Base-by-base conservation (phyloP, 495 filamentous ascomycete genomes). In the Tuber microsphaerosporum region DNA sequence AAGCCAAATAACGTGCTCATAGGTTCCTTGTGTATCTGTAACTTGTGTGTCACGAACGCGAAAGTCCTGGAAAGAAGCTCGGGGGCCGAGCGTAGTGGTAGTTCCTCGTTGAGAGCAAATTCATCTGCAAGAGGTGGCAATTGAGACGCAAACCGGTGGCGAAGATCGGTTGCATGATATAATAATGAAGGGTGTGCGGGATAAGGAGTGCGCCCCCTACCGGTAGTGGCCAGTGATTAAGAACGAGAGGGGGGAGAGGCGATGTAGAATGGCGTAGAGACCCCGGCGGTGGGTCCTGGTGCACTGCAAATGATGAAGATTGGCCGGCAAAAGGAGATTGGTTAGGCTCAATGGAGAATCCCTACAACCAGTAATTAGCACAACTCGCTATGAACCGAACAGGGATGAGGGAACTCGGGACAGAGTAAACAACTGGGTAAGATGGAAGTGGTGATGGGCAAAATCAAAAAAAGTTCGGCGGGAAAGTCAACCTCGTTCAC, bases 51-150 rank as follows among this genome's bases (percentile, higher is more conserved):
- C 51, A 96, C 88, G 85, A 93, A 92, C 74, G 93, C 94, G 81
- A 91, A 82, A 94, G 94, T 98, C 75, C 95, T 89, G 68, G 93
- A 93, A 9, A 98, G 93, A 44, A 99, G 88, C 85, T 99, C 96
- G 22, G 92, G 84, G 20, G 92, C 88, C 14, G 95, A 99, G 0
- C 95, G 98, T 8, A 95, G 95, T 37, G 95, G 97, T 9, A 95
- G 96, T 86, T 99, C 95, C 80, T 99, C 95, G 85, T 98, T 96
- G 34, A 37, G 34, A 61, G 95, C 95, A 77, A 98, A 89, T 86
- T 99, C 94, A 84, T 99, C 95, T 80, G 95, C 98, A 43, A 94
- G 91, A 71, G 90, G 86, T 37, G 96, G 95, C 80, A 99, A 88
- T 69, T 92, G 92, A 19, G 91, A 87, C 69, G 88, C 89, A 84